Evolutionary conservation across 768 basidiomycete genomes (phyloP).

Genomic region (Serendipita indica): DNA sequence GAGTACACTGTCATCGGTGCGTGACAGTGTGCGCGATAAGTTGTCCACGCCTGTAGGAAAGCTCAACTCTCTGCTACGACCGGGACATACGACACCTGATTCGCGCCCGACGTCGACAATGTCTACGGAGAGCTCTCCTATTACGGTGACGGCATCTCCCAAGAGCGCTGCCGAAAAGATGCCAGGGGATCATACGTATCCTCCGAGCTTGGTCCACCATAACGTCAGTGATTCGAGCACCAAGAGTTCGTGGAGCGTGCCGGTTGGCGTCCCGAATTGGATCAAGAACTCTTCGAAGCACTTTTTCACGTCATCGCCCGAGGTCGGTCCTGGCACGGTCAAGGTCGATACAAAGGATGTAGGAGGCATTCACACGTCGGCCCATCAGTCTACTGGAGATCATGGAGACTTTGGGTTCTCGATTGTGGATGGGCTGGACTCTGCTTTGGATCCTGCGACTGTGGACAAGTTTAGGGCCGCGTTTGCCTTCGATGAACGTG

Average conservation of each 20-base stretch:
- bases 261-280: slow-evolving; percentile 48
- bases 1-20: slow-evolving; percentile 42
- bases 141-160: slow-evolving; percentile 15
- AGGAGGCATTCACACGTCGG: slow-evolving; percentile 1
- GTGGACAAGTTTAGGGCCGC: slow-evolving; percentile 61
- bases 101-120: slow-evolving; percentile 17
- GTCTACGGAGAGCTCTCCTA: slow-evolving; percentile 19
- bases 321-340: not conserved
- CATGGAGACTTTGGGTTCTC: slow-evolving; percentile 56
- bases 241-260: slow-evolving; percentile 43
- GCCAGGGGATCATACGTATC: slow-evolving; percentile 56
- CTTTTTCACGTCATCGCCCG: slow-evolving; percentile 16
- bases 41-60: slow-evolving; percentile 33
- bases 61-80: slow-evolving; percentile 13
- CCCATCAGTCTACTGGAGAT: slow-evolving; percentile 15
- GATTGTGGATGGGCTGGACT: slow-evolving; percentile 50
- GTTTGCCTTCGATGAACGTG: slow-evolving; percentile 84
- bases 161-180: not conserved
- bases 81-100: slow-evolving; percentile 12
- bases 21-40: slow-evolving; percentile 51
- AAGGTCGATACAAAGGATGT: not conserved
- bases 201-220: slow-evolving; percentile 42
- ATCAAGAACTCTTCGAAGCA: slow-evolving; percentile 28
- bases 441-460: slow-evolving; percentile 41
- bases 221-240: slow-evolving; percentile 26